Evolutionary conservation across 1,139 yeast genomes (phyloP).

Genomic region (Pneumocystis wakefieldiae): DNA sequence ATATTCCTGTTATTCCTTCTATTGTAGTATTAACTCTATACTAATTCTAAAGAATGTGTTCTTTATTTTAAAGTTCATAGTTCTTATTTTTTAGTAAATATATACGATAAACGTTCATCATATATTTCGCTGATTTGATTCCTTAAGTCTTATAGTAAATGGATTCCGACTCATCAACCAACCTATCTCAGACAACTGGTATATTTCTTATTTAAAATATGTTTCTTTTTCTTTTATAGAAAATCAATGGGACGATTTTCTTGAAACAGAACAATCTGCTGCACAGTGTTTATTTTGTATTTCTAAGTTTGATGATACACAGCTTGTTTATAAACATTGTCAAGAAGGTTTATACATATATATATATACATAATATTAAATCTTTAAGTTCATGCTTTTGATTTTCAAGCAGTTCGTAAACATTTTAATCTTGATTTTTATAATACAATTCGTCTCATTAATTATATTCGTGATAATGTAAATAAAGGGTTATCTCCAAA

Average conservation of each 20-base stretch:
- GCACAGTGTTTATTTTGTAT: background rate
- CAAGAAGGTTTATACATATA: background rate
- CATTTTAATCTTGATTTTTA: slow-evolving; percentile 15
- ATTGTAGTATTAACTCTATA: too few relatives aligned
- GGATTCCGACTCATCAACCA: background rate
- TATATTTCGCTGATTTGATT: background rate
- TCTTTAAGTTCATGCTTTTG: slow-evolving; percentile 14
- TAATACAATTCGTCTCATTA: slow-evolving; percentile 18
- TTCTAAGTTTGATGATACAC: background rate
- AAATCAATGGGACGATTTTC: slow-evolving; percentile 1
- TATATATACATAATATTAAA: too few relatives aligned
- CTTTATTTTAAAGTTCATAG: background rate
- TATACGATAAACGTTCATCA: too few relatives aligned
- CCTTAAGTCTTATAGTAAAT: too few relatives aligned
- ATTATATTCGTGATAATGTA: slow-evolving; percentile 17
- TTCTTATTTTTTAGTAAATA: too few relatives aligned
- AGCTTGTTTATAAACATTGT: background rate
- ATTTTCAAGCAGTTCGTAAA: slow-evolving; percentile 11
- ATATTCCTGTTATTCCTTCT: too few relatives aligned
- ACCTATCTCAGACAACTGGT: background rate
- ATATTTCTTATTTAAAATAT: background rate
- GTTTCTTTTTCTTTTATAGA: slow-evolving; percentile 1
- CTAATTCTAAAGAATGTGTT: background rate
- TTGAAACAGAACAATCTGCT: background rate
- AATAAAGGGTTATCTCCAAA: slow-evolving; percentile 9